Base-by-base conservation (phyloP, 2,329 filamentous ascomycete genomes). In the Zymoseptoria pseudotritici region DNA sequence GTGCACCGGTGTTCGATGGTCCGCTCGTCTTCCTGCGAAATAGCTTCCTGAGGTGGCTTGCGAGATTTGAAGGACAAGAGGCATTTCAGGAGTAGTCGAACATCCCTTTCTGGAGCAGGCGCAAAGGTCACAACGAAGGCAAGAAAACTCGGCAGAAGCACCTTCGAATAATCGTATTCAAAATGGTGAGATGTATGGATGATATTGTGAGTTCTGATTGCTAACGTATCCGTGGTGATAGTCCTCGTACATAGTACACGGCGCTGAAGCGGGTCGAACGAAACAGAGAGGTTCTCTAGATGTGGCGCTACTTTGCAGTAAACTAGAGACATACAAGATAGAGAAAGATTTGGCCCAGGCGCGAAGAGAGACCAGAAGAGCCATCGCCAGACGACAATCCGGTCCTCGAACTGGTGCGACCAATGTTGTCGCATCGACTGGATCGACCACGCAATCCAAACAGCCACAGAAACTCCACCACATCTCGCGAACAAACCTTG, bases 281-380 rank as follows among this genome's bases (percentile, higher is more conserved):
- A 57, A 59, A 49, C 58, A 56, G 21, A 55, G 56, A 57, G 24
- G 56, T 20, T 56, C 54, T 22, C 51, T 66, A 22, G 63, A 66
- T 26, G 50, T 53, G 17, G 59, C 57, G 31, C 46, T 65, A 57
- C 57, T 67, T 36, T 66, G 63, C 57, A 59, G 56, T 50, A 67
- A 64, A 57, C 50, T 67, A 21, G 63, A 66, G 57, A 56, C 60
- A 17, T 57, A 63, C 50, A 61, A 62, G 50, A 56, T 56, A 29
- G 61, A 67, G 53, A 59, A 66, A 58, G 64, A 67, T 31, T 54
- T 54, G 17, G 50, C 55, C n/a, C 57, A 55, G 5, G 26, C 51
- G 7, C 56, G 59, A 13, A 57, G 55, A 51, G 59, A 63, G 31
- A 61, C 60, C 36, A 58, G 61, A 52, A 53, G 60, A n/a, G 59